Evolutionary conservation across 179 eudicot species (phyloP).

Genomic region (Sideroxylon spinosum): DNA sequence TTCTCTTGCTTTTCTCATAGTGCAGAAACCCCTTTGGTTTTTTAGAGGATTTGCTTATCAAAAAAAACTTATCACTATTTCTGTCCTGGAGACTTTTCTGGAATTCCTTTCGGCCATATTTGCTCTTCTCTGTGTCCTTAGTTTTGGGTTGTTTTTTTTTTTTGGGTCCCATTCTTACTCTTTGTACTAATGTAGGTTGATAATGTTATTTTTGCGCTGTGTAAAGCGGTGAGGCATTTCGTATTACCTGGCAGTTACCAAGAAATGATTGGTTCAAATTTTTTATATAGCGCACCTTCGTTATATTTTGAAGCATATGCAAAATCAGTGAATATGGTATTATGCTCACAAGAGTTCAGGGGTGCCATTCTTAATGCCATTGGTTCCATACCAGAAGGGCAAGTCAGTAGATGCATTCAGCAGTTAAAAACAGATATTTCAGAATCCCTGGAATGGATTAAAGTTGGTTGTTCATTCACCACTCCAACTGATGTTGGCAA

Average conservation of each 20-base stretch:
- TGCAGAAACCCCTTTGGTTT: no score
- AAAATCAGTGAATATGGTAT: conserved; percentile 52
- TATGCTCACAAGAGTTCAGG: conserved; percentile 66
- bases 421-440: conserved; percentile 55
- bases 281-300: conserved; percentile 21
- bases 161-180: conserved; percentile 22
- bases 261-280: conserved; percentile 23
- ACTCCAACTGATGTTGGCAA: conserved; percentile 26
- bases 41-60: no score
- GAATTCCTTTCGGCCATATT: neutral
- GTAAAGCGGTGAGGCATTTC: conserved; percentile 59
- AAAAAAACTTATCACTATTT: neutral
- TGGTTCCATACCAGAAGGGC: conserved; percentile 85
- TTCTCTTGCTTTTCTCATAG: no score
- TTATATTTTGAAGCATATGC: conserved; percentile 36
- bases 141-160: neutral
- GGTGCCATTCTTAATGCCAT: conserved; percentile 58
- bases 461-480: conserved; percentile 29
- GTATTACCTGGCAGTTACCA: conserved; percentile 27
- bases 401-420: conserved; percentile 62
- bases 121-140: neutral
- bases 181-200: conserved; percentile 49
- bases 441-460: conserved; percentile 75
- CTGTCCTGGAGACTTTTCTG: conserved; percentile 11
- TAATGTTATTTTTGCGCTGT: conserved; percentile 59